These are phyloP conservation scores for Fusarium illudens DNA, from an alignment of 2,329 filamentous ascomycete species.

Conservation along the genomic window DNA sequence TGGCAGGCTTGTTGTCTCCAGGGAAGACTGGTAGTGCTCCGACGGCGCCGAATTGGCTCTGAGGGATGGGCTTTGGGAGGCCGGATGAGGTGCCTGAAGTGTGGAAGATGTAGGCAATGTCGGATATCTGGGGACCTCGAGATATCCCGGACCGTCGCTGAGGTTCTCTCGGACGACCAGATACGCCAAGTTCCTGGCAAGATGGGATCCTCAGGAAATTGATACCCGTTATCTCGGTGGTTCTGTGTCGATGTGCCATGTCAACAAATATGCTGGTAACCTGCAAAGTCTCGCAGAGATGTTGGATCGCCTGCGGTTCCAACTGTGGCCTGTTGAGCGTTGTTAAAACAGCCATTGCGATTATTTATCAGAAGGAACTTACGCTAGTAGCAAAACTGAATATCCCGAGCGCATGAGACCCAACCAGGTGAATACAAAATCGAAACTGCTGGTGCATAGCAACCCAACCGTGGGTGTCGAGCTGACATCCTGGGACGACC, in stretches of 20 bases:
- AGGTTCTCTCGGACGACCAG: not conserved
- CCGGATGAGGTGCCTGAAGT: conserved; percentile 72
- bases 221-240: not conserved
- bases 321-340: conserved; percentile 54
- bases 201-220: conserved; percentile 17
- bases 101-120: conserved; percentile 67
- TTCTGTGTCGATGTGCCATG: conserved; percentile 23
- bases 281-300: conserved; percentile 60
- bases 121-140: conserved; percentile 11
- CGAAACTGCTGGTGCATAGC: conserved; percentile 63
- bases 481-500: accelerated
- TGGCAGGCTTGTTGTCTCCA: conserved; percentile 51
- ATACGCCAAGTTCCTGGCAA: not conserved
- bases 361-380: no score
- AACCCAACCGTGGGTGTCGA: conserved; percentile 49
- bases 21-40: conserved; percentile 61
- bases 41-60: conserved; percentile 63
- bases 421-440: conserved; percentile 68
- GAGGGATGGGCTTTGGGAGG: conserved; percentile 68
- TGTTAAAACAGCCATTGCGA: no score
- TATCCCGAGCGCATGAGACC: conserved; percentile 64
- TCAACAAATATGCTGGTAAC: conserved; percentile 57
- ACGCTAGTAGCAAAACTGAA: conserved; percentile 65
- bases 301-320: conserved; percentile 55
- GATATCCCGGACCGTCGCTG: not conserved